Conservation (phyloP, 2,329 filamentous ascomycete species). For the Basipetospora sp. region DNA sequence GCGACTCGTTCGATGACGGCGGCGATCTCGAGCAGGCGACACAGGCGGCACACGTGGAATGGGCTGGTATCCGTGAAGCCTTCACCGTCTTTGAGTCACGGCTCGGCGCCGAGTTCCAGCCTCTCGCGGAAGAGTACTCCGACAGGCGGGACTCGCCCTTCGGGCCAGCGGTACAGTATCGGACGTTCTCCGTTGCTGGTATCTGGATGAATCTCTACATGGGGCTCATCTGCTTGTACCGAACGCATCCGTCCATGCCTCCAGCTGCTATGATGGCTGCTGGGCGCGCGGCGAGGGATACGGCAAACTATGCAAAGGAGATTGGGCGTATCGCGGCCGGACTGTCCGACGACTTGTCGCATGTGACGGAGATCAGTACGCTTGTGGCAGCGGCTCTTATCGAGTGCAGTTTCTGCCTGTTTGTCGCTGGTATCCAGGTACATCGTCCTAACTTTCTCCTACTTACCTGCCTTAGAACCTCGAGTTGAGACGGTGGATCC, state of each 20-base stretch:
- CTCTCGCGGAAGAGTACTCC: conserved; percentile 53
- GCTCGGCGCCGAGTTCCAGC: conserved; percentile 62
- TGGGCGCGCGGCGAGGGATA: conserved; percentile 59
- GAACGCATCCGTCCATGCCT: conserved; percentile 79
- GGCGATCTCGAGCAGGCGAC: conserved; percentile 49
- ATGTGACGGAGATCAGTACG: conserved; percentile 51
- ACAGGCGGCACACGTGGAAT: conserved; percentile 59
- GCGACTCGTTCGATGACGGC: conserved; percentile 34
- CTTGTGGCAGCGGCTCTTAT: conserved; percentile 67
- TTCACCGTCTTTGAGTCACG: conserved; percentile 52
- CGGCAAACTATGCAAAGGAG: conserved; percentile 53
- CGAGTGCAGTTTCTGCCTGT: conserved; percentile 68
- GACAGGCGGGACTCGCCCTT: conserved; percentile 57
- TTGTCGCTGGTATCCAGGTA: conserved; percentile 70
- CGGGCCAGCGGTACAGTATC: conserved; percentile 65
- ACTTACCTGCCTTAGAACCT: no score
- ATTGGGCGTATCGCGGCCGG: conserved; percentile 73
- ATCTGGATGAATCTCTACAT: conserved; percentile 83
- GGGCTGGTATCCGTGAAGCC: conserved; percentile 57
- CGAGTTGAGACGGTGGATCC: no score
- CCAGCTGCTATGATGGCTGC: conserved; percentile 80
- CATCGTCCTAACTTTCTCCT: no score
- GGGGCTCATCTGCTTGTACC: conserved; percentile 65
- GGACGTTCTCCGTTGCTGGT: conserved; percentile 73
- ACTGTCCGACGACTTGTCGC: conserved; percentile 39